These are phyloP conservation scores for Podospora comata DNA, from an alignment of 495 filamentous ascomycete genomes.

Conservation along the genomic window DNA sequence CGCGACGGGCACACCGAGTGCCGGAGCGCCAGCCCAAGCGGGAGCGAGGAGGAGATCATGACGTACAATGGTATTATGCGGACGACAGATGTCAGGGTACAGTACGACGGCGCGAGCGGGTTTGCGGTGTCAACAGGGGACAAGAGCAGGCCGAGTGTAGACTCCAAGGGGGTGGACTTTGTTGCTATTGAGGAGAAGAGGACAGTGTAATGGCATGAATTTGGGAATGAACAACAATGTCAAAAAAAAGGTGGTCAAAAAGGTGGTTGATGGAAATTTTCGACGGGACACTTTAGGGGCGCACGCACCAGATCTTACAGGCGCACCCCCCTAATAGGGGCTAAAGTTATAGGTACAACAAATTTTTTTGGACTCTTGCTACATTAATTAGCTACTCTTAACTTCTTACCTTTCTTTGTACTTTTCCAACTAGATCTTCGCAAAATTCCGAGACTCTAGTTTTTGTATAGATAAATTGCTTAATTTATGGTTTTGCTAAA, in stretches of 20 bases:
- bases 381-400: too few species aligned
- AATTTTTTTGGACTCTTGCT: too few species aligned
- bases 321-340: too few species aligned
- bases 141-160: neutral
- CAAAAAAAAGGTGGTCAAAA: neutral
- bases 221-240: neutral
- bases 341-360: too few species aligned
- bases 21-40: conserved; percentile 16
- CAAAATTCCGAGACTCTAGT: too few species aligned
- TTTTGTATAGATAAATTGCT: too few species aligned
- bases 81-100: conserved; percentile 17
- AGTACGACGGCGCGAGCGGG: conserved; percentile 5
- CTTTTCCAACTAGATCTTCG: too few species aligned
- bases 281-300: too few species aligned
- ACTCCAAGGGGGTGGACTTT: neutral
- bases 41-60: conserved; percentile 22
- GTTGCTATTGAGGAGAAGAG: neutral
- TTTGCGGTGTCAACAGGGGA: neutral
- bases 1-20: conserved; percentile 10
- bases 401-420: too few species aligned
- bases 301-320: too few species aligned
- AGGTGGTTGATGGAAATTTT: neutral
- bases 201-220: neutral
- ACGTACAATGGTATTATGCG: conserved; percentile 22
- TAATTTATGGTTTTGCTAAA: too few species aligned